phyloP scores from a whole-genome alignment of 345 rosid genomes.

The Euphorbia tirucalli region DNA sequence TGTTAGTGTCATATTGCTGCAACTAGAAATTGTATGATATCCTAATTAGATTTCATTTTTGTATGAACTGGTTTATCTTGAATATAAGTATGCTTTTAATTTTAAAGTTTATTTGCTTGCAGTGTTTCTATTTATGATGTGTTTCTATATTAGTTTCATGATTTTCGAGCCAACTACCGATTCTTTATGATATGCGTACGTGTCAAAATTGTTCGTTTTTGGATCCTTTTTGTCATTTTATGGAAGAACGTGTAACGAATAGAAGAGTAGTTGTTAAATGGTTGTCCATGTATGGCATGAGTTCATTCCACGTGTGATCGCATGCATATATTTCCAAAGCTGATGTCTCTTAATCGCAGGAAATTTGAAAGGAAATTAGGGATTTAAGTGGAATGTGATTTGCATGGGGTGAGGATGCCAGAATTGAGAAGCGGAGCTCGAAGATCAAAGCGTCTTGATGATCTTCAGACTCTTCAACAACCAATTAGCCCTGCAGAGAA shows the following conservation, averaged over 20 bases:
- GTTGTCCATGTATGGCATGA: constrained; percentile 12
- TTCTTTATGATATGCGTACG: neutral
- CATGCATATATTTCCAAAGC: neutral
- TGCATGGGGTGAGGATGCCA: constrained; percentile 98
- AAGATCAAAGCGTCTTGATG: constrained; percentile 87
- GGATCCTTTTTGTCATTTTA: neutral
- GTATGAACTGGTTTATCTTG: constrained; percentile 18
- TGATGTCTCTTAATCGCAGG: constrained; percentile 29
- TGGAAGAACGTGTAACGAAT: neutral
- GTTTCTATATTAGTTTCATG: neutral
- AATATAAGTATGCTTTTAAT: neutral
- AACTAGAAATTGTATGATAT: constrained; percentile 5
- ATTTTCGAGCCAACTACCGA: neutral
- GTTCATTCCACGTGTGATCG: neutral
- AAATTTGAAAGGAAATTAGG: constrained; percentile 30
- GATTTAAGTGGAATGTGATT: constrained; percentile 47
- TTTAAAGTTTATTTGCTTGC: constrained; percentile 10
- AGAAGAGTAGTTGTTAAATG: neutral
- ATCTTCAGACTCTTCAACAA: constrained; percentile 73
- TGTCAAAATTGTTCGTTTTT: neutral
- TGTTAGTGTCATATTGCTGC: constrained; percentile 8
- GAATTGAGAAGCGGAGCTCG: constrained; percentile 98
- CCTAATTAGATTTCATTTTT: constrained; percentile 1
- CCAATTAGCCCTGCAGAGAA: constrained; percentile 66
- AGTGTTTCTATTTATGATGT: constrained; percentile 10